A percentile compares a stretch with the other conserved stretches of the same genome.
Conservation (phyloP, 2,329 filamentous ascomycete genomes). For the Xylaria multiplex region DNA sequence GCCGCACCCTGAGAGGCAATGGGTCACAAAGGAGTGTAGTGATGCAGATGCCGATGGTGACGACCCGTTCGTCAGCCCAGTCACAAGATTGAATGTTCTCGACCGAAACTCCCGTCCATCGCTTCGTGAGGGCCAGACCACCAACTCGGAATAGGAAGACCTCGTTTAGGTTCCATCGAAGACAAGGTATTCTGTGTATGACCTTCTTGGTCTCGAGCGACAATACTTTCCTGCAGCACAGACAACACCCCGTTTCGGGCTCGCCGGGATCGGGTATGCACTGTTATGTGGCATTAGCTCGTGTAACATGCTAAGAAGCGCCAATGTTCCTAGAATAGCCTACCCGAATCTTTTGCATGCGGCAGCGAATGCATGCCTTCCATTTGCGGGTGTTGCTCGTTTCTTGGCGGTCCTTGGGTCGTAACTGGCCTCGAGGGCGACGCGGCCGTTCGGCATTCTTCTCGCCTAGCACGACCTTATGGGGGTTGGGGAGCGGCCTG, state of each 20-base stretch:
- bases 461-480: slow-evolving; percentile 2
- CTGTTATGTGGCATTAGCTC: slow-evolving; percentile 43
- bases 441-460: slow-evolving; percentile 26
- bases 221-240: slow-evolving; percentile 53
- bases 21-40: slow-evolving; percentile 51
- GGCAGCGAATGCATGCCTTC: slow-evolving; percentile 57
- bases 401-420: slow-evolving; percentile 37
- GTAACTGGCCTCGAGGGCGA: slow-evolving; percentile 34
- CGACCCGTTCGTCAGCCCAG: slow-evolving; percentile 44
- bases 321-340: slow-evolving; percentile 38
- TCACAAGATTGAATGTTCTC: slow-evolving; percentile 52
- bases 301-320: slow-evolving; percentile 21
- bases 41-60: slow-evolving; percentile 53
- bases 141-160: slow-evolving; percentile 55
- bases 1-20: slow-evolving; percentile 54
- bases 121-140: slow-evolving; percentile 56
- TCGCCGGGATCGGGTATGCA: slow-evolving; percentile 51
- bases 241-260: slow-evolving; percentile 50
- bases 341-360: slow-evolving; percentile 57
- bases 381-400: slow-evolving; percentile 44
- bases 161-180: slow-evolving; percentile 56
- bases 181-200: slow-evolving; percentile 58
- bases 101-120: slow-evolving; percentile 56
- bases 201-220: slow-evolving; percentile 56
- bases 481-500: slow-evolving; percentile 15